phyloP scores from a whole-genome alignment of 2,329 filamentous ascomycete genomes.

The Colletotrichum orchidophilum region DNA sequence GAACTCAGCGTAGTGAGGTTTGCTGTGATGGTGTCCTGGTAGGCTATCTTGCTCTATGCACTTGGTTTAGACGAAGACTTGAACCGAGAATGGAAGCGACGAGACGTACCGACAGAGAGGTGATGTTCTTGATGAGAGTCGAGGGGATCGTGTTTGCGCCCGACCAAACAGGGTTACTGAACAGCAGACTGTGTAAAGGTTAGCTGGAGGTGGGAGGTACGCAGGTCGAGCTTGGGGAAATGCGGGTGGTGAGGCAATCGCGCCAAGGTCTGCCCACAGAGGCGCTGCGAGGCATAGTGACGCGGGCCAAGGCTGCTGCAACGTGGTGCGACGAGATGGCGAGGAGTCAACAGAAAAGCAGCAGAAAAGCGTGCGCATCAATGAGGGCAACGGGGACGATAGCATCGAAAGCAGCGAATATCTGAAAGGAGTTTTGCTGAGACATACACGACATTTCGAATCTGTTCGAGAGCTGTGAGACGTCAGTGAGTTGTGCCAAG shows the following conservation, averaged over 20 bases:
- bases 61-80: slow-evolving; percentile 34
- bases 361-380: background rate
- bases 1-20: slow-evolving; percentile 82
- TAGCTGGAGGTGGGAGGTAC: background rate
- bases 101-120: slow-evolving; percentile 61
- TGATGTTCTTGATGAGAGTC: slow-evolving; percentile 66
- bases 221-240: slow-evolving; percentile 16
- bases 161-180: slow-evolving; percentile 67
- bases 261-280: slow-evolving; percentile 10
- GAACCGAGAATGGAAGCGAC: background rate
- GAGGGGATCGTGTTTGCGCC: slow-evolving; percentile 59
- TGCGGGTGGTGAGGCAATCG: slow-evolving; percentile 2
- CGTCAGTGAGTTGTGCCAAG: slow-evolving; percentile 48
- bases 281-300: slow-evolving; percentile 20
- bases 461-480: slow-evolving; percentile 56
- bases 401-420: slow-evolving; percentile 27
- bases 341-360: background rate
- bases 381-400: slow-evolving; percentile 13
- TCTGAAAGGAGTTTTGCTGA: slow-evolving; percentile 31
- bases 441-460: slow-evolving; percentile 62
- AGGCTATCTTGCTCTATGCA: slow-evolving; percentile 53
- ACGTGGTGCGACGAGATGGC: background rate
- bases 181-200: slow-evolving; percentile 57
- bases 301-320: background rate
- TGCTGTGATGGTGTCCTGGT: slow-evolving; percentile 58